These are phyloP conservation scores for Termitomyces eurrhizus DNA, from an alignment of 768 basidiomycete species.

Conservation along the genomic window DNA sequence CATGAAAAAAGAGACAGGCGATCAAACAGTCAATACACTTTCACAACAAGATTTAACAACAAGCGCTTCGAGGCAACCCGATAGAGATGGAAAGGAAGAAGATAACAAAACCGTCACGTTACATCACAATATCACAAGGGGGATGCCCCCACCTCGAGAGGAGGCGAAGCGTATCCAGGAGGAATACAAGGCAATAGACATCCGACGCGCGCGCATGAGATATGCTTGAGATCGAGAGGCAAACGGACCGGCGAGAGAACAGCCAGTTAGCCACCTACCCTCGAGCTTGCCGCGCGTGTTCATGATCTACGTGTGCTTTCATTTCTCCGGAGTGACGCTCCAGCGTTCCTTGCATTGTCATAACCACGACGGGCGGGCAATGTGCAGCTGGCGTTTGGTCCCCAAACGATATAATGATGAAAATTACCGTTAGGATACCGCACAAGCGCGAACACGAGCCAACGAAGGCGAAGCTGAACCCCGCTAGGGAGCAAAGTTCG, in stretches of 20 bases:
- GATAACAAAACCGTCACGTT: slow-evolving; percentile 18
- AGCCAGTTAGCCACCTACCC: slow-evolving; percentile 26
- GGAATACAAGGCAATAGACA: slow-evolving; percentile 37
- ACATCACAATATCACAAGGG: slow-evolving; percentile 29
- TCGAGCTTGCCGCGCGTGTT: slow-evolving; percentile 29
- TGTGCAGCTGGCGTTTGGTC: slow-evolving; percentile 14
- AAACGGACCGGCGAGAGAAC: slow-evolving; percentile 10
- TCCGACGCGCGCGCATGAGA: slow-evolving; percentile 35
- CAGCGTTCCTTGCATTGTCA: slow-evolving; percentile 14
- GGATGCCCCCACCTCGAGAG: slow-evolving; percentile 28
- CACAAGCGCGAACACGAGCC: slow-evolving; percentile 16
- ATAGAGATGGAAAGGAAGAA: slow-evolving; percentile 20
- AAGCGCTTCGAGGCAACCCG: slow-evolving; percentile 43
- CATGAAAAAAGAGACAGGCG: slow-evolving; percentile 29
- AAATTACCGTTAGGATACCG: slow-evolving; percentile 22
- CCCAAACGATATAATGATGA: slow-evolving; percentile 16
- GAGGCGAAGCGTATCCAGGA: slow-evolving; percentile 43
- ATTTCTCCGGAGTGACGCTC: slow-evolving; percentile 36
- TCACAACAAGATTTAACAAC: slow-evolving; percentile 29
- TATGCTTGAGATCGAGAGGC: slow-evolving; percentile 33
- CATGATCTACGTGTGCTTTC: slow-evolving; percentile 31
- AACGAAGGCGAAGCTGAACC: slow-evolving; percentile 18
- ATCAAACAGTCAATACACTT: slow-evolving; percentile 44
- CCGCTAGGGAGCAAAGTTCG: slow-evolving; percentile 14
- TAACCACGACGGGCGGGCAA: slow-evolving; percentile 8